Evolutionary conservation across 805 yeast species (phyloP), one percentile per base, ranked within the genome.

Genomic region (Candida vaughaniae): DNA sequence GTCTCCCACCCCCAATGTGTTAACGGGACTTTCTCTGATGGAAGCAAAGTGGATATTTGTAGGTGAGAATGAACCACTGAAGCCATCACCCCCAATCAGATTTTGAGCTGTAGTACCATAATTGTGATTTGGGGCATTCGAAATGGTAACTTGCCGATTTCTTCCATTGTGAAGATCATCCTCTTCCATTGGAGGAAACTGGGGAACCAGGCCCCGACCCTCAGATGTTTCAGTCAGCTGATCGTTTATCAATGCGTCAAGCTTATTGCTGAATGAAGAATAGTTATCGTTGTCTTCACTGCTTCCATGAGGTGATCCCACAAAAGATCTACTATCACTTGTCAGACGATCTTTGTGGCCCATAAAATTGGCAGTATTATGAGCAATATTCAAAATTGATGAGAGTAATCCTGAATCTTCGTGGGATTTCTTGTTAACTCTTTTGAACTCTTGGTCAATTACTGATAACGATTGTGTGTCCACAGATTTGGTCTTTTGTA

Each of bases 1-100:
- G 17, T 66, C 61, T 2, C 82, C 82, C 29, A 63, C 56, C 2
- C 82, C 82, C 32, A 77, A 39, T 0, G 79, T 66, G 37, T 62
- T 67, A 16, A 75, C 42, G 0, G 77, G 70, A 3, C 77, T 61
- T 27, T 68, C 68, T 31, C 74, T 60, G 3, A 77, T 55, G 0
- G 78, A 69, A 37, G 60, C 70, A 46, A 77, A 77, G 20, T 63
- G 70, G 15, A 77, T 71, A 18, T 59, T 58, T 10, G 23, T 34
- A 6, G 44, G 34, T 23, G 44, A 39, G 5, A 20, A 20, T 7
- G 6, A 6, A 25, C n/a, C 15, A 11, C 15, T 12, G 5, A 20
- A 20, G 10, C 6, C 12, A 25, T 25, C 15, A 11, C 15, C 28
- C 15, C 7, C 8, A 6, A 8, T n/a, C 7, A 7, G 8, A n/a